These are phyloP conservation scores for Rhizopus sp. DNA, from an alignment of 371 early-diverging fungal genomes.

Conservation along the genomic window DNA sequence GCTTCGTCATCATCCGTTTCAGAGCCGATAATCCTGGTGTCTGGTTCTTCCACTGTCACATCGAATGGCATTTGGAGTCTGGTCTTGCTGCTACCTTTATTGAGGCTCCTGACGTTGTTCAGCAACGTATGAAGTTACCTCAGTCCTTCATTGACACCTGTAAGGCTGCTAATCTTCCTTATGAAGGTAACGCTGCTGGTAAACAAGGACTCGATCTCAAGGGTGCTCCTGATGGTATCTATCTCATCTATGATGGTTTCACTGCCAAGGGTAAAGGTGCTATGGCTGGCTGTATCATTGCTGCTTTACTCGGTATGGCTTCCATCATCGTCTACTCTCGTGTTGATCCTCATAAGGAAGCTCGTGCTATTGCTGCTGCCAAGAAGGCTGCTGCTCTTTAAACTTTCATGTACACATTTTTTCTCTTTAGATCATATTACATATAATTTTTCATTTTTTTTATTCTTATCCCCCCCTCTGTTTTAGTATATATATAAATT, in stretches of 20 bases:
- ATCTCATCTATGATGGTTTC: slow-evolving; percentile 54
- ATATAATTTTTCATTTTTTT: slow-evolving; percentile 2
- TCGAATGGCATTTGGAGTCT: slow-evolving; percentile 74
- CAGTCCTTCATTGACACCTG: slow-evolving; percentile 54
- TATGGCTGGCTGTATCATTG: slow-evolving; percentile 63
- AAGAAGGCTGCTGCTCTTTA: slow-evolving; percentile 1
- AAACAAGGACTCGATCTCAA: slow-evolving; percentile 57
- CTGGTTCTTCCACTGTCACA: slow-evolving; percentile 75
- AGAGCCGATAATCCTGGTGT: slow-evolving; percentile 65
- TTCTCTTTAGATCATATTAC: neutral
- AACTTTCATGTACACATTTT: neutral
- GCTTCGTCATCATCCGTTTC: slow-evolving; percentile 57
- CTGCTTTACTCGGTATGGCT: slow-evolving; percentile 70
- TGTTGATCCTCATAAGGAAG: slow-evolving; percentile 27
- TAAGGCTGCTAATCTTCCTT: slow-evolving; percentile 46
- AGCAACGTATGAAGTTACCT: slow-evolving; percentile 44
- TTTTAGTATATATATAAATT: no score
- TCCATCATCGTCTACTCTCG: slow-evolving; percentile 71
- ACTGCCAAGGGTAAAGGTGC: slow-evolving; percentile 66
- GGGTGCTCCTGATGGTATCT: slow-evolving; percentile 57
- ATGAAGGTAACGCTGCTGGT: slow-evolving; percentile 65
- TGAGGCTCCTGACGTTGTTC: slow-evolving; percentile 69
- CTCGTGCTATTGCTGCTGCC: slow-evolving; percentile 16
- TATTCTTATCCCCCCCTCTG: neutral
- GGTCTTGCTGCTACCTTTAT: slow-evolving; percentile 65